Evolutionary conservation across 139 green algal genomes (phyloP), one percentile per base, ranked within the genome.

Genomic region (Limnomonas spitsbergensis): DNA sequence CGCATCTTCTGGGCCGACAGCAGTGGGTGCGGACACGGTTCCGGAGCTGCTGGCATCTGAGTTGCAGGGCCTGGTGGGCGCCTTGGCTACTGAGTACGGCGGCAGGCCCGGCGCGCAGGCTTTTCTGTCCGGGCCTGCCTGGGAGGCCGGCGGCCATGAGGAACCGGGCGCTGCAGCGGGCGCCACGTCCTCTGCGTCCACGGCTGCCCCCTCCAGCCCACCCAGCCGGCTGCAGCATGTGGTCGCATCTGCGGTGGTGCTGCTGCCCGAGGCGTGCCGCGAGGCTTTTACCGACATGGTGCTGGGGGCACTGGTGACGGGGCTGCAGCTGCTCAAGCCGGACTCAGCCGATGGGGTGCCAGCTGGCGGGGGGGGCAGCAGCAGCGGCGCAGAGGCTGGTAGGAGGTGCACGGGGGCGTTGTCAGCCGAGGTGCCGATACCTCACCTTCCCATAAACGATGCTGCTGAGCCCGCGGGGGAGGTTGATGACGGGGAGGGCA

Each of bases 171-270:
- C 47, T 20, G 14, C 20, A 61, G 20, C 14, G 14, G 14, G 14
- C 20, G 20, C 14, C 14, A 14, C 47, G 14, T 61, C 47, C 14
- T 61, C 47, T 61, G 14, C 47, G 14, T 61, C 47, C 20, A 20
- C 20, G 14, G 14, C 14, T 29, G 20, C 20, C 47, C 47, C 47
- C 14, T 20, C 20, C 14, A n/a, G n/a, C n/a, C n/a, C n/a, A n/a
- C 47, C 47, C 47, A 61, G 47, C 47, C 14, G 47, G 47, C 47
- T 61, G 47, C 47, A 61, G 47, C 47, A 61, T 61, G 47, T 61
- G 14, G 47, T 61, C 14, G 47, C 47, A 61, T 61, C 47, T 61
- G 47, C 47, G 20, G 14, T 20, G 20, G 47, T 61, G 47, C 47
- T 61, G 47, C 47, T 61, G 14, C 47, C 47, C 47, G 14, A 14